phyloP scores from a whole-genome alignment of 2,329 filamentous ascomycete genomes.

The Fusarium albidum region DNA sequence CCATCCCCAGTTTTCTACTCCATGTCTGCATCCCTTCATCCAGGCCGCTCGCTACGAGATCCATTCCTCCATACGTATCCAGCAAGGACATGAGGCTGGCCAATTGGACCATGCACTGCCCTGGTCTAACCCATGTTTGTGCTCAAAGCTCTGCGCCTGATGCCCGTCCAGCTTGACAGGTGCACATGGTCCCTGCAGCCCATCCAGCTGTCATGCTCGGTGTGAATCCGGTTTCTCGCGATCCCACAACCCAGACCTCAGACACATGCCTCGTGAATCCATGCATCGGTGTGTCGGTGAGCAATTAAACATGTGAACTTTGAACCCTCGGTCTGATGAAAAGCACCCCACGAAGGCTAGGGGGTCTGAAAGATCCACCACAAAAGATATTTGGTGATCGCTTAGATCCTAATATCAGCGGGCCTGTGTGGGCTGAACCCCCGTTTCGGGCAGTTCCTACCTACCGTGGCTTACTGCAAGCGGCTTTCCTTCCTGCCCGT shows the following conservation, averaged over 20 bases:
- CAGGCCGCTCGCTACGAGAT: slow-evolving; percentile 11
- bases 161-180: not conserved
- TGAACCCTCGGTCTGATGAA: slow-evolving; percentile 2
- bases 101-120: slow-evolving; percentile 6
- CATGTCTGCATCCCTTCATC: slow-evolving; percentile 20
- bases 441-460: slow-evolving; percentile 30
- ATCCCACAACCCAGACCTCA: slow-evolving; percentile 20
- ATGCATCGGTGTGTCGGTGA: slow-evolving; percentile 29
- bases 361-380: slow-evolving; percentile 14
- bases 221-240: slow-evolving; percentile 34
- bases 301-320: slow-evolving; percentile 19
- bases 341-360: not conserved
- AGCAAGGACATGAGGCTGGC: slow-evolving; percentile 2
- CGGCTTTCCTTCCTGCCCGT: not conserved
- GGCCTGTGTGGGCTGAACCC: not conserved
- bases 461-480: slow-evolving; percentile 23
- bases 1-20: slow-evolving; percentile 11
- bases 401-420: too few species aligned
- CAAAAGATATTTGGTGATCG: not conserved
- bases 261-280: slow-evolving; percentile 5
- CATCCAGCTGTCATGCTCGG: slow-evolving; percentile 8
- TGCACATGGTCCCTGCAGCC: slow-evolving; percentile 10
- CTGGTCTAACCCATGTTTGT: slow-evolving; percentile 6
- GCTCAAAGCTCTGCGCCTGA: slow-evolving; percentile 5
- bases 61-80: slow-evolving; percentile 18